Conservation (phyloP, 2,329 filamentous ascomycete species). For the Acrocalymma vagum region DNA sequence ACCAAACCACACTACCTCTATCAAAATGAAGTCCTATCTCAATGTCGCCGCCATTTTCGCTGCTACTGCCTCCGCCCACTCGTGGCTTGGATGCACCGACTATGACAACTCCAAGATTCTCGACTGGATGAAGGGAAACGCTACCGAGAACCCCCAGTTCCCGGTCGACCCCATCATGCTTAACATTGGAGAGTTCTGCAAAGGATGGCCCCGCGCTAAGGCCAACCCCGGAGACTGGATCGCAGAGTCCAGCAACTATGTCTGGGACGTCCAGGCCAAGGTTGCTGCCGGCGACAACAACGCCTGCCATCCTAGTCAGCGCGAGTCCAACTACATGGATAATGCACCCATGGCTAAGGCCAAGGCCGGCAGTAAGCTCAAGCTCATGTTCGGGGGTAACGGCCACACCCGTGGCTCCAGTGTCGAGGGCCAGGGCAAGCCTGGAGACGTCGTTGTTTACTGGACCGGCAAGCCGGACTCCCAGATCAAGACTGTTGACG, state of each 20-base stretch:
- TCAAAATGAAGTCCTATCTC: too few relatives aligned
- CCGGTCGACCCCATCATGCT: slow-evolving; percentile 18
- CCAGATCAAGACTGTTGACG: slow-evolving; percentile 28
- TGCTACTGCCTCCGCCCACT: slow-evolving; percentile 23
- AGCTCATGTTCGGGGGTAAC: slow-evolving; percentile 36
- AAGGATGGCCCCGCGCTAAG: slow-evolving; percentile 31
- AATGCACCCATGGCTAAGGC: slow-evolving; percentile 29
- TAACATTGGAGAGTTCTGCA: slow-evolving; percentile 26
- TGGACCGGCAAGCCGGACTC: slow-evolving; percentile 26
- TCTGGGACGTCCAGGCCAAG: slow-evolving; percentile 13
- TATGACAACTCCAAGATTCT: slow-evolving; percentile 33
- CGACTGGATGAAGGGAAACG: slow-evolving; percentile 27
- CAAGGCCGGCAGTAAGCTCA: slow-evolving; percentile 21
- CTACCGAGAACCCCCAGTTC: slow-evolving; percentile 13
- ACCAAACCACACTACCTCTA: too few relatives aligned
- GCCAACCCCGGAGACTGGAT: slow-evolving; percentile 33
- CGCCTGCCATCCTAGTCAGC: slow-evolving; percentile 25
- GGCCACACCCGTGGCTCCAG: slow-evolving; percentile 32
- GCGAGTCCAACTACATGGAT: slow-evolving; percentile 16
- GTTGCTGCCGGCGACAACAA: slow-evolving; percentile 13
- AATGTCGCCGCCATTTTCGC: too few relatives aligned
- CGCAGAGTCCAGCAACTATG: slow-evolving; percentile 25
- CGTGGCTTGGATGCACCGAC: slow-evolving; percentile 34
- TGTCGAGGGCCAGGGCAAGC: slow-evolving; percentile 22
- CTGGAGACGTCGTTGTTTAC: slow-evolving; percentile 19